Evolutionary conservation across 2,329 filamentous ascomycete genomes (phyloP).

Genomic region (Keithomyces neogunnii): DNA sequence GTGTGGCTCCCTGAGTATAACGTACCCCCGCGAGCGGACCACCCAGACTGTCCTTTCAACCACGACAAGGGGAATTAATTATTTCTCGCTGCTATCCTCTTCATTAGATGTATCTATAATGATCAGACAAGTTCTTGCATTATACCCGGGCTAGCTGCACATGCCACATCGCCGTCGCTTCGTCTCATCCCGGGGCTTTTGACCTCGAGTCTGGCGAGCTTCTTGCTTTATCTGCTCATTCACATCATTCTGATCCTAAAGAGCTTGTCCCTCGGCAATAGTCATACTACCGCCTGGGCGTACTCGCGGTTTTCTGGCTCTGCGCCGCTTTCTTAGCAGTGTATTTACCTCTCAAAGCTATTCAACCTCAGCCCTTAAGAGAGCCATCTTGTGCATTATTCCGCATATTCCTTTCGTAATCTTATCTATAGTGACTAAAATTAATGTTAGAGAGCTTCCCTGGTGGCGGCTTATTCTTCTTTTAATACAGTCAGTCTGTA

Average conservation of each 20-base stretch:
- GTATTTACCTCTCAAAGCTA: background rate
- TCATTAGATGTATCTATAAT: background rate
- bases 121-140: background rate
- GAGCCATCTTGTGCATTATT: constrained; percentile 4
- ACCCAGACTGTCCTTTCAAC: background rate
- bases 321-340: background rate
- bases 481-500: no score
- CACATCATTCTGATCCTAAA: background rate
- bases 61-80: background rate
- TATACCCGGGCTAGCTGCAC: background rate
- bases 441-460: no score
- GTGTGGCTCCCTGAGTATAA: no score
- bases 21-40: no score
- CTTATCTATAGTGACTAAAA: background rate
- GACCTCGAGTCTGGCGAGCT: background rate
- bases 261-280: background rate
- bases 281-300: background rate
- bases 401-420: no score
- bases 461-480: no score
- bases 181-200: background rate
- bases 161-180: background rate
- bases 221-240: background rate
- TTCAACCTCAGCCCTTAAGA: background rate
- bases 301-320: background rate
- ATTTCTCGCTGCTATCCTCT: background rate